Evolutionary conservation across 768 basidiomycete species (phyloP).

Genomic region (Daedalea quercina): DNA sequence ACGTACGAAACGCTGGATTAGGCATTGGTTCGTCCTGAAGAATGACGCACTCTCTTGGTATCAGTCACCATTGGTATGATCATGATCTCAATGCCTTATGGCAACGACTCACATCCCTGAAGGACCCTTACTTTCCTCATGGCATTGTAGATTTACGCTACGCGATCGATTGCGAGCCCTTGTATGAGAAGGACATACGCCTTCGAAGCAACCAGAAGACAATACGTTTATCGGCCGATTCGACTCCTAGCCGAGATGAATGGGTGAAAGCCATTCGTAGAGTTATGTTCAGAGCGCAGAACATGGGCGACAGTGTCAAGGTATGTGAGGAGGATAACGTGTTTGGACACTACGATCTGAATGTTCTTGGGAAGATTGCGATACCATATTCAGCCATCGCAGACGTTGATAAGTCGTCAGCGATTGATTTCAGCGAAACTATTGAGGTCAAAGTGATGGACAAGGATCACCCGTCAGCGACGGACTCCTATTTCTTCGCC

Average conservation of each 20-base stretch:
- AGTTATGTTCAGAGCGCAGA: constrained; percentile 93
- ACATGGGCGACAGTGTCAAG: constrained; percentile 94
- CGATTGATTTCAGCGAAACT: constrained; percentile 94
- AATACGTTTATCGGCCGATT: constrained; percentile 68
- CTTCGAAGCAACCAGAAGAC: constrained; percentile 78
- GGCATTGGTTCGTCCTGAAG: constrained; percentile 95
- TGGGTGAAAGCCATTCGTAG: constrained; percentile 96
- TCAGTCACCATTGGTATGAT: constrained; percentile 74
- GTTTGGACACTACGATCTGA: too few species aligned
- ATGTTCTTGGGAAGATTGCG: constrained; percentile 65
- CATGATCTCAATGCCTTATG: constrained; percentile 1
- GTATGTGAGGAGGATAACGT: constrained; percentile 29
- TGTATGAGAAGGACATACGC: constrained; percentile 73
- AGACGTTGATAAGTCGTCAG: constrained; percentile 82
- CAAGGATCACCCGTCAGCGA: constrained; percentile 65
- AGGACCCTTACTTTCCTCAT: constrained; percentile 98
- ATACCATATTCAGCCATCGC: constrained; percentile 88
- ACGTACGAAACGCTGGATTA: constrained; percentile 86
- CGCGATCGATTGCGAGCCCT: constrained; percentile 80
- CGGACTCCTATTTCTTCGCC: constrained; percentile 91
- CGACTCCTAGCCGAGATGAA: constrained; percentile 78
- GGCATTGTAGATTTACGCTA: constrained; percentile 96
- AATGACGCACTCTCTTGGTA: constrained; percentile 98
- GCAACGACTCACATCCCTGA: neutral
- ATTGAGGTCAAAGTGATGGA: constrained; percentile 92